A percentile compares a stretch with the other conserved stretches of the same genome.
phyloP scores from a whole-genome alignment of 2,329 filamentous ascomycete genomes.

The Clarireedia homoeocarpa region DNA sequence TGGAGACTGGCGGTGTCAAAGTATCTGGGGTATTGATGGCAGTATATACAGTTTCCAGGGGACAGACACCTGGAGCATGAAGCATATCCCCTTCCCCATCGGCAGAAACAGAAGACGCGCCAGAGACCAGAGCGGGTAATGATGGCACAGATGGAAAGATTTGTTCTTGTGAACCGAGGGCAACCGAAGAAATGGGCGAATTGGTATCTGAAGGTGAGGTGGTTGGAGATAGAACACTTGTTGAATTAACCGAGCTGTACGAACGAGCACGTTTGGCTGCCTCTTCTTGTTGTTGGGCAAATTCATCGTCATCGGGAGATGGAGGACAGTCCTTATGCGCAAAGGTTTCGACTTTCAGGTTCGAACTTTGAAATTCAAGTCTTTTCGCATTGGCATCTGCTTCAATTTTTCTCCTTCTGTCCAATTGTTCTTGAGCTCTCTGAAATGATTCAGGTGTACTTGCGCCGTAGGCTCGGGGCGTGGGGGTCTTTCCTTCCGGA shows the following conservation, averaged over 20 bases:
- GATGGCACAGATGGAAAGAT: slow-evolving; percentile 54
- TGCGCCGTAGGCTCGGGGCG: slow-evolving; percentile 31
- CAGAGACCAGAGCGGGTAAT: slow-evolving; percentile 53
- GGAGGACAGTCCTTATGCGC: slow-evolving; percentile 32
- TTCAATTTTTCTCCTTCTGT: slow-evolving; percentile 29
- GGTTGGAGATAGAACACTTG: slow-evolving; percentile 35
- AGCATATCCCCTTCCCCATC: slow-evolving; percentile 55
- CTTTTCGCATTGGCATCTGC: slow-evolving; percentile 30
- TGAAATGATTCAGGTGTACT: slow-evolving; percentile 36
- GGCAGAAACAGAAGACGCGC: slow-evolving; percentile 56
- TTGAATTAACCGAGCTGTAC: slow-evolving; percentile 27
- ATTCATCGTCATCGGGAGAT: slow-evolving; percentile 39
- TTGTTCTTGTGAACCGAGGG: slow-evolving; percentile 35
- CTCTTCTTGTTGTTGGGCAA: slow-evolving; percentile 18
- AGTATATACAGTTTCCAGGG: slow-evolving; percentile 26
- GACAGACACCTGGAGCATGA: slow-evolving; percentile 41
- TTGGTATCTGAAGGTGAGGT: slow-evolving; percentile 13
- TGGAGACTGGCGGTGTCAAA: slow-evolving; percentile 23
- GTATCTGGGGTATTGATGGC: slow-evolving; percentile 23
- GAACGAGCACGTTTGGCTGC: slow-evolving; percentile 22
- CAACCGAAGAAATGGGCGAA: slow-evolving; percentile 36
- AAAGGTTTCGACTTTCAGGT: slow-evolving; percentile 1
- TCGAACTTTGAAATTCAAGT: slow-evolving; percentile 16
- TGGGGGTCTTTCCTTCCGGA: slow-evolving; percentile 32
- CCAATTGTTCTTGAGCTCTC: slow-evolving; percentile 29